Evolutionary conservation across 192 early-diverging fungal genomes (phyloP), one percentile per base, ranked within the genome.

Genomic region (Coemansia erecta): DNA sequence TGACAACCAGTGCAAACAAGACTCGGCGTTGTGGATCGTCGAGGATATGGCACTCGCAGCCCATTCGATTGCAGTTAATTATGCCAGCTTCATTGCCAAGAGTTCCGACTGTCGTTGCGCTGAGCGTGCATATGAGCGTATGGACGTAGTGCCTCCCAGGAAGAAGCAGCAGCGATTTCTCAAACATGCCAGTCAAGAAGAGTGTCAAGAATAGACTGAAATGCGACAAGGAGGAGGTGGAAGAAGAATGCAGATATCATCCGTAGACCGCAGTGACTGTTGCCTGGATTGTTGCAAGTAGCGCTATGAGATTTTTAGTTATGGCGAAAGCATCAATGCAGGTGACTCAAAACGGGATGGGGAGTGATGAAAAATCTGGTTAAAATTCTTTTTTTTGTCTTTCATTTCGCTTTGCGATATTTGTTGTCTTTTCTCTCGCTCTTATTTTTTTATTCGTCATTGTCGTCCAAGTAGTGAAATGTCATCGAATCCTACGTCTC

Each of bases 41-140:
- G 14, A 80, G 55, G 6, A 80, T 68, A 39, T 80, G 77, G 46
- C 77, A 80, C 46, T 80, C 77, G 60, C 77, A 80, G 39, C 77
- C 77, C 63, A 80, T 80, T 11, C 77, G 77, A 49, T 80, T 73
- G 61, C 77, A 80, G 58, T 58, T 68, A 45, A 78, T 64, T 17
- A 57, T 42, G 11, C 63, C 64, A 0, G 71, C 15, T 3, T 11
- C 15, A 19, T 51, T 56, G 31, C 61, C 65, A 15, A 70, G 65
- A 2, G 41, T 33, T 10, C 50, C 60, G 17, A 72, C 61, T 19
- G 75, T 65, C 18, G 75, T 65, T 51, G 75, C 75, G 51, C 75
- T 78, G 17, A 78, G 64, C 40, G 75, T 78, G 65, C 75, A 78
- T 62, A 78, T 78, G 15, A 78, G 61, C 45, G 75, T 78, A 42